Evolutionary conservation across 2,329 filamentous ascomycete genomes (phyloP), one percentile per base, ranked within the genome.

Genomic region (Mycosphaerella sp.): DNA sequence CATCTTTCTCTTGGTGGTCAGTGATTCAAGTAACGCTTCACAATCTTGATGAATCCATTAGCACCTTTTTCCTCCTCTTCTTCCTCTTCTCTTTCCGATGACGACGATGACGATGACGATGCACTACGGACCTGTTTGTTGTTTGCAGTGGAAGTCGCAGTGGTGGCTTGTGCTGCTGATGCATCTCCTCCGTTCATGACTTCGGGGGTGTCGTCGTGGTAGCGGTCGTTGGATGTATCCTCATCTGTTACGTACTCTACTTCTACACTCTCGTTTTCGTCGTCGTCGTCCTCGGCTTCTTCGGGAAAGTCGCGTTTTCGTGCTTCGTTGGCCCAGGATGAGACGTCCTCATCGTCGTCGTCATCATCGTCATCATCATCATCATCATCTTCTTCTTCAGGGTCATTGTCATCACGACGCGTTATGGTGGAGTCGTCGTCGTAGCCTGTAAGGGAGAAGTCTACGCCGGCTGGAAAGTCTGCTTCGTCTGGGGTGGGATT

Each of bases 21-120:
- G 26, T 7, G 26, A 29, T 29, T 38, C 34, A 38, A 38, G 10
- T 45, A 54, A 31, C 51, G 32, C 51, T 54, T 54, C 32, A 54
- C 14, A 31, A 14, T 11, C 51, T 44, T 45, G 17, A 48, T 10
- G 12, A 17, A 48, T 17, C 47, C 45, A 10, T 21, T 45, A 14
- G 40, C 50, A 5, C 21, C 36, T 12, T 45, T 34, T 11, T 42
- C 50, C 3, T 26, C 42, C 3, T 34, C n/a, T 8, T 47, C 50
- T 6, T 9, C 42, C 6, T 34, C n/a, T 1, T 47, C 50, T 6
- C 12, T 21, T 11, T 14, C 45, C 3, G 21, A 21, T 21, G 21
- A 4, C 21, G 21, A 21, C 2, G 21, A 21, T 29, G 26, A 10
- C 3, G 21, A 21, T 29, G 26, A 10, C 32, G 31, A 26, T 39